phyloP scores from a whole-genome alignment of 768 basidiomycete genomes.

The Phaffia australis region DNA sequence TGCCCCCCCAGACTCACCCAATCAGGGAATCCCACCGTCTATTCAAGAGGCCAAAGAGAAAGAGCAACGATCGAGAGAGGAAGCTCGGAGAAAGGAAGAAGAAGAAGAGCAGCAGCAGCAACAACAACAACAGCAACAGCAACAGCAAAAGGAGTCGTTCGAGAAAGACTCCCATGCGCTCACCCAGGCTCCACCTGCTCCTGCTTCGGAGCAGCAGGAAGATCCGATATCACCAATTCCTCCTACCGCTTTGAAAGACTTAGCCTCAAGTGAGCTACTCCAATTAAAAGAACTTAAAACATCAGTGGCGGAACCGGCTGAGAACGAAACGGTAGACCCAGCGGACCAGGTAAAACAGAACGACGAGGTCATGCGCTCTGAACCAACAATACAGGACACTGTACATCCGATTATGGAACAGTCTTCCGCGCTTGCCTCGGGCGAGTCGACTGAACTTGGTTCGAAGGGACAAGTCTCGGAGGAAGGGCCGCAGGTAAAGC shows the following conservation, averaged over 20 bases:
- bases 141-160: not conserved
- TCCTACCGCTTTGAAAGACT: not conserved
- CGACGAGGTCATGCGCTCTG: not conserved
- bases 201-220: slow-evolving; percentile 2
- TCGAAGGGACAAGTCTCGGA: not conserved
- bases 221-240: not conserved
- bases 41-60: slow-evolving; percentile 15
- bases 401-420: not conserved
- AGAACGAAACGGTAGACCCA: not conserved
- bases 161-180: not conserved
- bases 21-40: slow-evolving; percentile 16
- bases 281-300: not conserved
- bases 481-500: slow-evolving; percentile 18
- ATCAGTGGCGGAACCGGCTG: not conserved
- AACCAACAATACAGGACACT: not conserved
- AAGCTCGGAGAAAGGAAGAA: not conserved
- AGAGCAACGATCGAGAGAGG: slow-evolving; percentile 3
- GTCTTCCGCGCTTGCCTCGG: not conserved
- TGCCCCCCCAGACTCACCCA: slow-evolving; percentile 8
- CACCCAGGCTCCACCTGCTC: not conserved
- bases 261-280: not conserved
- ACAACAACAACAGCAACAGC: not conserved
- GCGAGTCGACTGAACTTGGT: not conserved
- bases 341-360: not conserved
- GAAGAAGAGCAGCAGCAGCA: not conserved